Conservation (phyloP, 2,329 filamentous ascomycete species). For the Juglanconis oblonga region DNA sequence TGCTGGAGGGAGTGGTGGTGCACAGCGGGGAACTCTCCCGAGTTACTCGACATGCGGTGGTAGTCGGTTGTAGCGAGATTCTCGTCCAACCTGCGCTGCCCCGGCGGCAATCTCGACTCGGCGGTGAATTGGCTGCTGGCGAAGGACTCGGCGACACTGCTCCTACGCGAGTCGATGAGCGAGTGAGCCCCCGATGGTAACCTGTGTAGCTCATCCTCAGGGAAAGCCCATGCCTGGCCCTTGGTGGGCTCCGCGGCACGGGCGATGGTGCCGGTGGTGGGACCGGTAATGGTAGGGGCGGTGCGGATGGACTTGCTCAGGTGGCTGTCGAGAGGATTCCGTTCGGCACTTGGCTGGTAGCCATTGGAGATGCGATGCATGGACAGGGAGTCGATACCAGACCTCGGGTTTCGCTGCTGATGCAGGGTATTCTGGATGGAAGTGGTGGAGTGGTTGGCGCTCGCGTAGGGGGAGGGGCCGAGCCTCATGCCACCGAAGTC, state of each 20-base stretch:
- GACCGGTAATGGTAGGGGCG: slow-evolving; percentile 75
- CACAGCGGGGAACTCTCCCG: slow-evolving; percentile 54
- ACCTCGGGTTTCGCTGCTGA: slow-evolving; percentile 60
- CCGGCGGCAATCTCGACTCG: slow-evolving; percentile 68
- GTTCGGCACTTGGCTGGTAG: slow-evolving; percentile 59
- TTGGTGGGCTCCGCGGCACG: slow-evolving; percentile 76
- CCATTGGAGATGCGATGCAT: slow-evolving; percentile 62
- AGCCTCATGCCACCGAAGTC: slow-evolving; percentile 68
- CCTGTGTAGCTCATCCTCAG: slow-evolving; percentile 64
- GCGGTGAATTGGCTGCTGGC: slow-evolving; percentile 77
- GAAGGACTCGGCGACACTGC: slow-evolving; percentile 73
- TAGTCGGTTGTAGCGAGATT: slow-evolving; percentile 42
- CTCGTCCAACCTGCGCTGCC: slow-evolving; percentile 71
- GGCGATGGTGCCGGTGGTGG: slow-evolving; percentile 61
- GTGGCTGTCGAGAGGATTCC: slow-evolving; percentile 49
- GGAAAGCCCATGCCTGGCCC: slow-evolving; percentile 81
- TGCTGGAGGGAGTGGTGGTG: slow-evolving; percentile 79
- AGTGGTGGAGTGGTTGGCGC: slow-evolving; percentile 72
- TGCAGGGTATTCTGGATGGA: slow-evolving; percentile 71
- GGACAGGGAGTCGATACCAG: slow-evolving; percentile 49
- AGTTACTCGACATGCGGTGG: slow-evolving; percentile 46
- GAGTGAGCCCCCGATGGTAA: slow-evolving; percentile 44
- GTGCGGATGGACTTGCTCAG: slow-evolving; percentile 55
- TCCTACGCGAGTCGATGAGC: slow-evolving; percentile 66
- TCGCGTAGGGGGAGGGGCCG: slow-evolving; percentile 69